Percentiles rank a stretch among this genome's conserved stretches.
phyloP scores from a whole-genome alignment of 2,329 filamentous ascomycete genomes.

The Trematosphaeria pertusa region DNA sequence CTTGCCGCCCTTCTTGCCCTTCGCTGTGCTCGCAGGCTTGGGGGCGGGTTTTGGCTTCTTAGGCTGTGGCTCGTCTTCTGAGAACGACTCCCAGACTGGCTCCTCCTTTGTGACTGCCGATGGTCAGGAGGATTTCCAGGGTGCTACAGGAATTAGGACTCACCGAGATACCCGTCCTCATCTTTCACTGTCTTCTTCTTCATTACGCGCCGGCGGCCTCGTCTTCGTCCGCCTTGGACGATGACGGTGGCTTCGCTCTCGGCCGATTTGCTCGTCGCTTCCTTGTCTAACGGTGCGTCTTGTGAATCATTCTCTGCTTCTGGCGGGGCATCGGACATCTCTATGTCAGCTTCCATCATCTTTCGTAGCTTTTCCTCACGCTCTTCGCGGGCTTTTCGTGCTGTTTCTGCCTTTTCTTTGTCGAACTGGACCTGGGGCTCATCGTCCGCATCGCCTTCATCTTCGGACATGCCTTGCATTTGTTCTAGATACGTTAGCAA shows the following conservation, averaged over 20 bases:
- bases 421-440: constrained; percentile 39
- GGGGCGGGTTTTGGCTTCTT: constrained; percentile 61
- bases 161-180: constrained; percentile 88
- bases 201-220: constrained; percentile 80
- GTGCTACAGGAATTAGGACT: constrained; percentile 38
- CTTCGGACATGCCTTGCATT: constrained; percentile 62
- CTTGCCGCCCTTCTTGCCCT: constrained; percentile 58
- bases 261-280: constrained; percentile 23
- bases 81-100: constrained; percentile 88
- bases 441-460: constrained; percentile 43
- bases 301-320: constrained; percentile 40
- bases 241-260: constrained; percentile 52
- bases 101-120: constrained; percentile 83
- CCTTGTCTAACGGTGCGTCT: constrained; percentile 45
- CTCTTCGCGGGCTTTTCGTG: constrained; percentile 61
- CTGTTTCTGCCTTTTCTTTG: constrained; percentile 40
- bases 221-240: constrained; percentile 68
- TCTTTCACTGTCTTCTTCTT: constrained; percentile 88
- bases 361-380: constrained; percentile 70
- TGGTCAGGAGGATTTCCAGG: constrained; percentile 17
- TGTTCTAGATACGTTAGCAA: constrained; percentile 48
- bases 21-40: constrained; percentile 53
- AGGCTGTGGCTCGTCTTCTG: constrained; percentile 77
- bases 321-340: constrained; percentile 63
- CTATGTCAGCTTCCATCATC: constrained; percentile 77